phyloP scores from a whole-genome alignment of 2,329 filamentous ascomycete species.

The Beauveria caledonica region DNA sequence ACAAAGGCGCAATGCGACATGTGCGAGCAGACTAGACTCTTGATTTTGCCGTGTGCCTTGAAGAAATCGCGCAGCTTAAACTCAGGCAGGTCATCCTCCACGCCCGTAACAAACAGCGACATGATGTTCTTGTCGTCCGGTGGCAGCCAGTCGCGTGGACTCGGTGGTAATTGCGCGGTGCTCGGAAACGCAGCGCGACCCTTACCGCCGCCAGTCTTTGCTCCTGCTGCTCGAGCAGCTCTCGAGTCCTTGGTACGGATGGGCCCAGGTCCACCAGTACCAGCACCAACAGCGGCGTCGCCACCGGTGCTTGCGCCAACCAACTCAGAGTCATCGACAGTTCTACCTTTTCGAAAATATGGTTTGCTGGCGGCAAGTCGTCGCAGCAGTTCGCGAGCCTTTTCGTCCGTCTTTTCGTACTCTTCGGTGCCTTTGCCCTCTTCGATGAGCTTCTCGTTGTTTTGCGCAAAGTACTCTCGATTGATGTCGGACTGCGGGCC shows the following conservation, averaged over 20 bases:
- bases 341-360: slow-evolving; percentile 82
- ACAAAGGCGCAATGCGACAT: slow-evolving; percentile 96
- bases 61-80: slow-evolving; percentile 88
- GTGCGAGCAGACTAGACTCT: slow-evolving; percentile 90
- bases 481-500: slow-evolving; percentile 90
- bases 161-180: slow-evolving; percentile 66
- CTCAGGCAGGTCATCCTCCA: slow-evolving; percentile 94
- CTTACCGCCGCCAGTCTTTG: slow-evolving; percentile 35
- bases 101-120: slow-evolving; percentile 87
- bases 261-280: slow-evolving; percentile 59
- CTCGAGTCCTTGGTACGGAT: slow-evolving; percentile 65
- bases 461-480: slow-evolving; percentile 94
- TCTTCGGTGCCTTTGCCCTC: slow-evolving; percentile 81
- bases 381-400: slow-evolving; percentile 79
- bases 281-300: slow-evolving; percentile 44
- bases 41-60: slow-evolving; percentile 77
- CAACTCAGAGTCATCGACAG: slow-evolving; percentile 52
- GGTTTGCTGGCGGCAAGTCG: slow-evolving; percentile 86
- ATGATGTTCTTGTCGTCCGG: slow-evolving; percentile 80
- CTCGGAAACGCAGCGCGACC: slow-evolving; percentile 56
- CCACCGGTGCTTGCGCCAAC: slow-evolving; percentile 30
- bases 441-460: slow-evolving; percentile 91
- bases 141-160: slow-evolving; percentile 76
- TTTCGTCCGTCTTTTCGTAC: slow-evolving; percentile 96
- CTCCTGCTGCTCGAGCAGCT: slow-evolving; percentile 42